Percentiles rank a stretch among this genome's conserved stretches.
phyloP scores from a whole-genome alignment of 129 eudicot genomes.

The Sambucus nigra region DNA sequence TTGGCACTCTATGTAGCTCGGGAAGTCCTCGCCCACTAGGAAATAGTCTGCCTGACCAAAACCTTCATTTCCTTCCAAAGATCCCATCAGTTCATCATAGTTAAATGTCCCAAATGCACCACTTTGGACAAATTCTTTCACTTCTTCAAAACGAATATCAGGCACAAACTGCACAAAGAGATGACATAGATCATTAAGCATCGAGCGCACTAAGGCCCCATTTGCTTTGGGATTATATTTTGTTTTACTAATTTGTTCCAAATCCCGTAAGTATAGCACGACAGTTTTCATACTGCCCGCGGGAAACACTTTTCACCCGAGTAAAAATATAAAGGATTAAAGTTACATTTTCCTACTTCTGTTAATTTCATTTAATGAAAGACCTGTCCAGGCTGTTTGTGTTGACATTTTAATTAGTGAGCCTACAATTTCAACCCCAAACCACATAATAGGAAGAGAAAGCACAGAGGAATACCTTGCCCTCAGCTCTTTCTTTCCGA shows the following conservation, averaged over 20 bases:
- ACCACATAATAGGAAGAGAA: not conserved
- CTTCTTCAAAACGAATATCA: slow-evolving; percentile 76
- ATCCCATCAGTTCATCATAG: slow-evolving; percentile 71
- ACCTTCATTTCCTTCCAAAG: slow-evolving; percentile 92
- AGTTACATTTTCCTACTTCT: no score
- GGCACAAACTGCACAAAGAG: slow-evolving; percentile 58
- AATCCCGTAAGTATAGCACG: no score
- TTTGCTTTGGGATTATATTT: not conserved
- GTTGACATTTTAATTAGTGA: no score
- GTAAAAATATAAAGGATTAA: no score
- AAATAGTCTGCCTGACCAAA: slow-evolving; percentile 87
- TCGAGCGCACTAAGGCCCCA: not conserved
- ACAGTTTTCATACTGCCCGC: no score
- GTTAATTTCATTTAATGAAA: no score
- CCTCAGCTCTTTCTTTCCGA: slow-evolving; percentile 76
- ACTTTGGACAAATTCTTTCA: slow-evolving; percentile 60
- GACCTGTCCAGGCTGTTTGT: no score
- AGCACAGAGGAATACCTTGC: slow-evolving; percentile 49
- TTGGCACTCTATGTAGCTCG: slow-evolving; percentile 88
- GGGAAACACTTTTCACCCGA: no score
- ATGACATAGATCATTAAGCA: not conserved
- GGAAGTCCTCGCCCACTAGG: slow-evolving; percentile 94
- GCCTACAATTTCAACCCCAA: no score
- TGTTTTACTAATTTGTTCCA: no score
- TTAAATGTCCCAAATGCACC: slow-evolving; percentile 65